Base-by-base conservation (phyloP, 305 asterid species). In the Salvia sclarea region DNA sequence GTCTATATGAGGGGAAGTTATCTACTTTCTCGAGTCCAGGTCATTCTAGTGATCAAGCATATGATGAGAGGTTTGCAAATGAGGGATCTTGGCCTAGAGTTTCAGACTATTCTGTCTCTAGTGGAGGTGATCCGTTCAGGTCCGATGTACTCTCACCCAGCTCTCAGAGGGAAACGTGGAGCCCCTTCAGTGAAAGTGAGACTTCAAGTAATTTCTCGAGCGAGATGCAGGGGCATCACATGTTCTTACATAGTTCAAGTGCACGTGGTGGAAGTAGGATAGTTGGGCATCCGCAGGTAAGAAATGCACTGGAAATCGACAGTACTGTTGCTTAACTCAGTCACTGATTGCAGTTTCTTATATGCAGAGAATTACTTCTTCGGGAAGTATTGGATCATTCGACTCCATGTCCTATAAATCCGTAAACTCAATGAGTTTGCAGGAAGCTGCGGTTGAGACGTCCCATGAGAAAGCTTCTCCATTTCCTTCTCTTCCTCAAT, bases 11-110 rank as follows among this genome's bases (percentile, higher is more conserved):
- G 43, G 88, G 87, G 54, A 87, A 84, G 57, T 24, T 81, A 41
- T 82, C 90, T 68, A 84, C 87, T 76, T 87, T 87, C 81, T 72
- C 78, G 76, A 90, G 97, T 78, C 91, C 96, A 61, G 75, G 83
- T 64, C 87, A 68, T 75, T 79, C 78, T 60, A 83, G 85, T 72
- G 88, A 85, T 73, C 83, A 73, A 55, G 76, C 69, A 52, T 67
- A 72, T 41, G 96, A 86, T 75, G 90, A 82, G 25, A 75, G 80
- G 79, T 81, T 84, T 79, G 82, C 81, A 55, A 78, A 77, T 76
- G 92, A 79, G 61, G 88, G 84, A 61, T 80, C 87, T 31, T 73
- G 76, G 61, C 74, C 91, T 72, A 84, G 91, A 79, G 79, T 75
- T 73, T 81, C 83, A 21, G 86, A 83, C 68, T 78, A 72, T 63